These are phyloP conservation scores for Russula abietina DNA, from an alignment of 768 basidiomycete species.

Conservation along the genomic window DNA sequence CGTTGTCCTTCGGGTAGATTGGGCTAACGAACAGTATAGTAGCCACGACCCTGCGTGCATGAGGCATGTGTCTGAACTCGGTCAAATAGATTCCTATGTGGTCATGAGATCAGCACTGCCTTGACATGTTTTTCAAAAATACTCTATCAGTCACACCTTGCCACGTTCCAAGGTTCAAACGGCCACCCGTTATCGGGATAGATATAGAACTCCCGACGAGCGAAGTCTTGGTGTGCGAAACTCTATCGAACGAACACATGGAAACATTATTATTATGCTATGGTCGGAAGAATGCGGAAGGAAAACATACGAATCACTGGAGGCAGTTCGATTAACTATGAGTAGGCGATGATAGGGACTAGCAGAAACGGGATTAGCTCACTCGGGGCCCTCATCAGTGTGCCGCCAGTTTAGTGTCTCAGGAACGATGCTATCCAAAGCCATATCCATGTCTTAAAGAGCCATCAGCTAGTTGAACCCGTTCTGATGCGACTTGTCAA, in stretches of 20 bases:
- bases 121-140: neutral
- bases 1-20: neutral
- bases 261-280: neutral
- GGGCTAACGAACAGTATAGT: slow-evolving; percentile 60
- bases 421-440: slow-evolving; percentile 82
- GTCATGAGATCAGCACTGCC: neutral
- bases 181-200: slow-evolving; percentile 75
- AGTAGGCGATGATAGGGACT: neutral
- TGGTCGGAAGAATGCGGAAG: neutral
- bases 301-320: slow-evolving; percentile 18
- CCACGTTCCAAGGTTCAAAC: slow-evolving; percentile 85
- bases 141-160: slow-evolving; percentile 51
- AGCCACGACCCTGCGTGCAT: slow-evolving; percentile 67
- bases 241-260: slow-evolving; percentile 39
- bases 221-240: slow-evolving; percentile 86
- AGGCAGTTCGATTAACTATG: neutral
- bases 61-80: slow-evolving; percentile 69
- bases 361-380: slow-evolving; percentile 28
- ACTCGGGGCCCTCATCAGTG: slow-evolving; percentile 92
- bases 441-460: slow-evolving; percentile 85
- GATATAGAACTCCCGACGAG: slow-evolving; percentile 78
- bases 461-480: slow-evolving; percentile 26
- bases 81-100: slow-evolving; percentile 72
- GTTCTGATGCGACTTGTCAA: slow-evolving; percentile 19
- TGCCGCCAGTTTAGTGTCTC: slow-evolving; percentile 78